Evolutionary conservation across 495 filamentous ascomycete genomes (phyloP).

Genomic region (Talaromyces adpressus): DNA sequence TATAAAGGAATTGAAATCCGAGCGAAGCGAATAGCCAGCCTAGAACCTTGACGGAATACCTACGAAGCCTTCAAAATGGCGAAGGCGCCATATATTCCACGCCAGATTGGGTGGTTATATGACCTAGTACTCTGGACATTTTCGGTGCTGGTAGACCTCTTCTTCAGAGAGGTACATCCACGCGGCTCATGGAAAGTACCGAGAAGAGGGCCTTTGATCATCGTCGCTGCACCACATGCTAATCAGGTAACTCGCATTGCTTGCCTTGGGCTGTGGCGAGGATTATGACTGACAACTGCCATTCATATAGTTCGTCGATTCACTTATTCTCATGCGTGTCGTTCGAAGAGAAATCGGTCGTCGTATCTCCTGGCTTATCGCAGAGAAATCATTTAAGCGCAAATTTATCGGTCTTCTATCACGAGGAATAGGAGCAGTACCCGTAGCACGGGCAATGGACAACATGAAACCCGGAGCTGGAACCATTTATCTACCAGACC

Average conservation of each 20-base stretch:
- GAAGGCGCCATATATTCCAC: slow-evolving; percentile 51
- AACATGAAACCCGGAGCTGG: slow-evolving; percentile 71
- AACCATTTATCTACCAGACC: slow-evolving; percentile 86
- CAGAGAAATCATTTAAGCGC: slow-evolving; percentile 83
- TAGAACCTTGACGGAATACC: not conserved
- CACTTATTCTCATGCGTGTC: slow-evolving; percentile 85
- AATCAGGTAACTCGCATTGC: slow-evolving; percentile 62
- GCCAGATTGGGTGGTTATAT: slow-evolving; percentile 69
- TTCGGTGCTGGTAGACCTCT: slow-evolving; percentile 82
- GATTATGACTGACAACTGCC: not conserved
- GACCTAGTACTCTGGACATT: slow-evolving; percentile 76
- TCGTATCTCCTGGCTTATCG: slow-evolving; percentile 85
- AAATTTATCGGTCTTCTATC: slow-evolving; percentile 82
- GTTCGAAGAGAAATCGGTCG: slow-evolving; percentile 78
- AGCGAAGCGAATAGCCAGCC: not conserved
- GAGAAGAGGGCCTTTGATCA: slow-evolving; percentile 77
- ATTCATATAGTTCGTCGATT: slow-evolving; percentile 74
- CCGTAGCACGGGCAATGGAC: slow-evolving; percentile 87
- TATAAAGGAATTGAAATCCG: not conserved
- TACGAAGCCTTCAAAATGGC: slow-evolving; percentile 12
- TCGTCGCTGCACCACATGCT: slow-evolving; percentile 97
- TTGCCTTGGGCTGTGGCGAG: not conserved
- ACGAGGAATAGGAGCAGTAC: slow-evolving; percentile 72
- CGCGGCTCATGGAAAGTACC: slow-evolving; percentile 92
- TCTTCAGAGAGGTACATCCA: slow-evolving; percentile 96